Evolutionary conservation across 2,329 filamentous ascomycete genomes (phyloP), one percentile per base, ranked within the genome.

Genomic region (Pseudogymnoascus sp.): DNA sequence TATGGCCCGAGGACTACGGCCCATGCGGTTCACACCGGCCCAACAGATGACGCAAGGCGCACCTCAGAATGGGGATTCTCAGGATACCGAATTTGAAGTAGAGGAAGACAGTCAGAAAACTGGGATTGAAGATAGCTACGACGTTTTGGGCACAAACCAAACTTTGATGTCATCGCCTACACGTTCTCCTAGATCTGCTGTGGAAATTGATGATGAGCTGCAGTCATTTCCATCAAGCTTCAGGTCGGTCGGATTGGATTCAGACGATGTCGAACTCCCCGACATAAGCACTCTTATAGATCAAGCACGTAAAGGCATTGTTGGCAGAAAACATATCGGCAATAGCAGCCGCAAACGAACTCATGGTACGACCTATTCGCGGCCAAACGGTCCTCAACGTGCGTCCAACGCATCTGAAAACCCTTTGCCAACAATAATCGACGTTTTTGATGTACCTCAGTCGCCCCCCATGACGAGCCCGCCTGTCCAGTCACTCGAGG

Each of bases 391-490:
- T 25, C 16, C 23, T 4, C 42, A 49, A 28, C 23, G 6, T 9
- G 28, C 25, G 25, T 19, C 25, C 19, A 55, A 12, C 45, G 25
- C 45, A 30, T 6, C 45, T 30, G 25, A 30, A 30, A 52, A 9
- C 45, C 45, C 3, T 3, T 8, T 55, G 11, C 49, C 49, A 55
- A 33, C 49, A 55, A 60, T 30, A 60, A 41, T 38, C 6, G 65
- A 69, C 58, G 66, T 75, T 14, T 76, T 75, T 60, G 70, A 77
- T 62, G 68, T 75, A 60, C 75, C 75, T 36, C 71, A 69, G n/a
- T 78, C 76, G 5, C 76, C 76, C 9, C 75, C 75, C 6, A 68
- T 71, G 58, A 76, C 75, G 11, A 77, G 74, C 52, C 74, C 71
- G 33, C 62, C 68, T n/a, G 52, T 64, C 25, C 52, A 28, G 60